Evolutionary conservation across 202 grass and related monocot genomes (phyloP).

Genomic region (Schoenoplectus tabernaemontani): DNA sequence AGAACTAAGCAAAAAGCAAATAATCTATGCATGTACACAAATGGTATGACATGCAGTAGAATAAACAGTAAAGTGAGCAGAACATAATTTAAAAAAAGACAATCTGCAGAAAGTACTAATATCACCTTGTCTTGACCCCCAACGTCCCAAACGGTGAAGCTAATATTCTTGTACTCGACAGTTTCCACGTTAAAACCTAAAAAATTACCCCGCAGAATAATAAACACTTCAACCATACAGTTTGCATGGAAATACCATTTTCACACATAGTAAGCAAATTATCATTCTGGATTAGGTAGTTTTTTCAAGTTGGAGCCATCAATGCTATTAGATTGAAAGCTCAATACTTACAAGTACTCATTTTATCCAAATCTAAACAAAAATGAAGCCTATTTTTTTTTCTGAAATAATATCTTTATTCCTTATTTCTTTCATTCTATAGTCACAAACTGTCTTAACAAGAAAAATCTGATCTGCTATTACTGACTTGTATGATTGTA

Average conservation of each 20-base stretch:
- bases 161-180: slow-evolving; percentile 99
- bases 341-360: neutral
- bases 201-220: neutral
- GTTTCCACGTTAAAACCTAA: slow-evolving; percentile 98
- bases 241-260: neutral
- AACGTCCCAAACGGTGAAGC: slow-evolving; percentile 98
- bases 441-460: neutral
- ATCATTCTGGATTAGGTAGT: neutral
- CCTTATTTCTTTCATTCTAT: neutral
- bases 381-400: neutral
- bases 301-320: neutral
- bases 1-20: neutral
- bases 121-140: slow-evolving; percentile 95
- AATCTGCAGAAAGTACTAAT: neutral
- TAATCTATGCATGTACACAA: neutral
- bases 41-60: no score
- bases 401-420: neutral
- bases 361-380: neutral
- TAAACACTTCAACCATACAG: neutral
- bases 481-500: neutral
- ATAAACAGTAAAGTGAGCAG: no score
- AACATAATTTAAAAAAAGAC: neutral
- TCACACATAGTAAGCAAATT: neutral
- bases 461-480: neutral
- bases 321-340: neutral